Conservation (phyloP, 169 alveolate genomes). For the Eimeria falciformis region DNA sequence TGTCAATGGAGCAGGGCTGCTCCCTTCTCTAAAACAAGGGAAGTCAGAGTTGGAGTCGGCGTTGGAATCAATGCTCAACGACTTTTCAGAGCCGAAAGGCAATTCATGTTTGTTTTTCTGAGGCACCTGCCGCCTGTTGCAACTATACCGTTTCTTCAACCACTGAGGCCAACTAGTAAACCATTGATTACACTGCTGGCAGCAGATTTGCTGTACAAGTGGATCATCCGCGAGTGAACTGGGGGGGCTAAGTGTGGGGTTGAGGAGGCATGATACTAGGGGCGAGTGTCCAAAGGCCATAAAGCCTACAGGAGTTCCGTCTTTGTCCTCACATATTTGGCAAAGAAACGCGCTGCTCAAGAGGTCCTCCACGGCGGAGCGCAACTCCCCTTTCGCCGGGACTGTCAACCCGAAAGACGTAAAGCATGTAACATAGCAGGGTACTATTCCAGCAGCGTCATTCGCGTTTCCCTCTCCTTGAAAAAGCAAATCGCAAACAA, state of each 20-base stretch:
- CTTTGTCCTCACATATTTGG: conserved; percentile 13
- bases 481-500: no score
- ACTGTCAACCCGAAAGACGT: no score
- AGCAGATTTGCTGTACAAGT: not conserved
- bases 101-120: not conserved
- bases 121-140: not conserved
- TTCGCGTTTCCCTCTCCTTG: no score
- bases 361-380: not conserved
- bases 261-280: not conserved
- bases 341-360: not conserved
- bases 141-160: not conserved
- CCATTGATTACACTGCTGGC: not conserved
- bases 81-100: not conserved
- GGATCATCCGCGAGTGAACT: not conserved
- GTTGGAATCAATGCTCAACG: not conserved
- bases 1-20: not conserved
- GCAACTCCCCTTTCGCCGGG: no score
- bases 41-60: not conserved
- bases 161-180: conserved; percentile 3
- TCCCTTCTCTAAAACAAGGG: not conserved
- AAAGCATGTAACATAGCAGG: no score
- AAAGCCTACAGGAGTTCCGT: conserved; percentile 23
- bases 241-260: not conserved
- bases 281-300: conserved; percentile 46
- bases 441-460: no score